Conservation (phyloP, 164 flowering plant species). For the Santalum album region DNA sequence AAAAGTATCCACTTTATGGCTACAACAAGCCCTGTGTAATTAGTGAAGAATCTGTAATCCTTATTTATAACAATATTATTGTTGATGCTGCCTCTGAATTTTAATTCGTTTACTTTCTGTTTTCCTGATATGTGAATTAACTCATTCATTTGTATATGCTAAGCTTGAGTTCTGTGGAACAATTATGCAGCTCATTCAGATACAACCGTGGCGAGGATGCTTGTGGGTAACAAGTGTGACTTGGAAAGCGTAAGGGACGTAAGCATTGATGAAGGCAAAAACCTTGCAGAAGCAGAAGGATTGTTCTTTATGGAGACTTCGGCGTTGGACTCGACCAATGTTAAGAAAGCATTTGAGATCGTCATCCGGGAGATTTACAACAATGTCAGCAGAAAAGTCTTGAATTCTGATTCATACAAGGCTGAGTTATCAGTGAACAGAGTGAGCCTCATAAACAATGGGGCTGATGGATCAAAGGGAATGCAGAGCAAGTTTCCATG, state of each 20-base stretch:
- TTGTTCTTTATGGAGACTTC: slow-evolving; percentile 44
- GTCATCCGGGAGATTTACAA: slow-evolving; percentile 34
- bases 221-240: slow-evolving; percentile 39
- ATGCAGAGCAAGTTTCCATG: slow-evolving; percentile 23
- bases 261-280: slow-evolving; percentile 35
- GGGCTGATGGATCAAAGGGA: slow-evolving; percentile 22
- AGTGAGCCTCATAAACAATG: slow-evolving; percentile 30
- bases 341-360: slow-evolving; percentile 32
- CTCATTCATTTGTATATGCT: too few species aligned
- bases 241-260: slow-evolving; percentile 34
- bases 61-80: too few species aligned
- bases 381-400: slow-evolving; percentile 37
- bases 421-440: slow-evolving; percentile 32
- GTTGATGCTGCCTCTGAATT: too few species aligned
- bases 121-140: too few species aligned
- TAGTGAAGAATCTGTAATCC: too few species aligned
- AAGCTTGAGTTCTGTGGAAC: neutral
- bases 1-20: too few species aligned
- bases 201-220: slow-evolving; percentile 37
- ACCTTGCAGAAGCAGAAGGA: slow-evolving; percentile 38
- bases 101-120: too few species aligned
- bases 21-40: too few species aligned
- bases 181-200: slow-evolving; percentile 40
- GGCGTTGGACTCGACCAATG: slow-evolving; percentile 38
- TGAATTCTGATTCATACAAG: slow-evolving; percentile 35